Percentiles rank a stretch among this genome's conserved stretches.
phyloP scores from a whole-genome alignment of 805 yeast genomes.

The Ogataea paraovalis region DNA sequence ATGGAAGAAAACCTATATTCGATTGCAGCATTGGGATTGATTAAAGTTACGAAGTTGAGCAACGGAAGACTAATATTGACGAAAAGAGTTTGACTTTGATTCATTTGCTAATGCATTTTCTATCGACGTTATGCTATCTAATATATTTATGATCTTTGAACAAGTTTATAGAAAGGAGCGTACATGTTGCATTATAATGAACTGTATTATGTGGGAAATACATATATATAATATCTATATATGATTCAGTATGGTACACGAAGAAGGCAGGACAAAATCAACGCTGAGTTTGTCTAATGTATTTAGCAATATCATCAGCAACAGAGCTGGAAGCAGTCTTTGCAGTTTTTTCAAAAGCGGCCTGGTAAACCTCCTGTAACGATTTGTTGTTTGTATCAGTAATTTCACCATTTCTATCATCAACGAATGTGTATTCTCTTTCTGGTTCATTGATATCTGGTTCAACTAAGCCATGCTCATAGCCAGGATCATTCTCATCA shows the following conservation, averaged over 20 bases:
- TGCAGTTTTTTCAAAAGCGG: constrained; percentile 62
- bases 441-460: constrained; percentile 36
- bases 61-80: constrained; percentile 21
- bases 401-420: constrained; percentile 57
- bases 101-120: no score
- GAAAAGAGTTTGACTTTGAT: background rate
- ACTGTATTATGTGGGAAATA: no score
- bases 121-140: no score
- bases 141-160: no score
- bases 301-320: constrained; percentile 69
- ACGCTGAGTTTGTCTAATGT: constrained; percentile 37
- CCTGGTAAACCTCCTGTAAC: constrained; percentile 66
- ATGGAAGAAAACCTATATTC: constrained; percentile 19
- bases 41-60: constrained; percentile 16
- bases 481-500: constrained; percentile 37
- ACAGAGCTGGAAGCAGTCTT: constrained; percentile 61
- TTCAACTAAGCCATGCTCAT: constrained; percentile 42
- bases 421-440: constrained; percentile 70
- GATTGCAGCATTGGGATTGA: constrained; percentile 24
- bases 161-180: no score
- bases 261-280: background rate
- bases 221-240: no score
- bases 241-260: background rate
- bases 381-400: constrained; percentile 43
- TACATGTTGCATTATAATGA: no score